Evolutionary conservation across 192 early-diverging fungal species (phyloP).

Genomic region (Diversispora eburnea): DNA sequence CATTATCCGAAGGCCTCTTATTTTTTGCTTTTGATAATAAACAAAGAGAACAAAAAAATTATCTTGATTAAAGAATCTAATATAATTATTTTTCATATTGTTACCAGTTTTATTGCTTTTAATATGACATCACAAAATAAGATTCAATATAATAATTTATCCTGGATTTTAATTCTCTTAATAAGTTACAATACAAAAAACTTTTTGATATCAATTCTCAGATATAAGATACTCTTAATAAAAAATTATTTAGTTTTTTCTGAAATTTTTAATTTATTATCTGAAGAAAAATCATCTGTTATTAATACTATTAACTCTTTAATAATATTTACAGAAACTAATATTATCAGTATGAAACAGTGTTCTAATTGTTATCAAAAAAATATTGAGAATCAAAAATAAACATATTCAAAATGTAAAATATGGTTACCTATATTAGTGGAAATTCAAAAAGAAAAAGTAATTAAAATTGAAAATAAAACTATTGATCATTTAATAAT

Average conservation of each 20-base stretch:
- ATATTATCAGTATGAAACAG: background rate
- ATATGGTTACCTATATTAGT: background rate
- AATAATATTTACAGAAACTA: background rate
- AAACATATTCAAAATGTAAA: background rate
- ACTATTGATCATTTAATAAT: background rate
- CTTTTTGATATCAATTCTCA: background rate
- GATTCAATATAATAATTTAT: constrained; percentile 13
- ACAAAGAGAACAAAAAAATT: constrained; percentile 17
- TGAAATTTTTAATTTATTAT: constrained; percentile 1
- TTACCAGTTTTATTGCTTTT: no score
- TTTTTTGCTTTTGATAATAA: constrained; percentile 21
- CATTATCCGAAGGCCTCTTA: constrained; percentile 3
- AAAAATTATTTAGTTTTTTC: constrained; percentile 16
- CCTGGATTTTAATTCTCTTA: constrained; percentile 14
- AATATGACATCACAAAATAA: background rate
- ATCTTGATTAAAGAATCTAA: background rate
- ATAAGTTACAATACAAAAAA: constrained; percentile 13
- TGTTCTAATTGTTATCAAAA: background rate
- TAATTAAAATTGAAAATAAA: background rate
- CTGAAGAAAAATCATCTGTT: constrained; percentile 12
- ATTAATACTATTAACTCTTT: background rate
- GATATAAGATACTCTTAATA: background rate
- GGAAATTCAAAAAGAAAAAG: background rate
- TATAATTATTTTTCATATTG: no score
- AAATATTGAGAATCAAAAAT: constrained; percentile 24